phyloP scores from a whole-genome alignment of 352 stramenopile species.

The Pythium sp. region DNA sequence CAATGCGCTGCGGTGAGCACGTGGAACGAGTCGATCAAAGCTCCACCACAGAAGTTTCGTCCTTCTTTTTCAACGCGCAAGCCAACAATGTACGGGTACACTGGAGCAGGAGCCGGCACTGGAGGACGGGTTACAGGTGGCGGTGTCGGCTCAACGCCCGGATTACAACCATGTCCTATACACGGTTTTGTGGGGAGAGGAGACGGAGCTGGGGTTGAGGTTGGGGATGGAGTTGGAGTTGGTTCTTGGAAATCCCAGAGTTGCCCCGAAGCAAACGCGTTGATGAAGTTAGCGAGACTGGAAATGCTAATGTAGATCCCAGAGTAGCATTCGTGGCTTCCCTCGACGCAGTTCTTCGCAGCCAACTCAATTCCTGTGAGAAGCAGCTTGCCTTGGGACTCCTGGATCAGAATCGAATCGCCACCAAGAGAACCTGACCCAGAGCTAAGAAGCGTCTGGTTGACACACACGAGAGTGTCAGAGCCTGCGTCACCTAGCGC shows the following conservation, averaged over 20 bases:
- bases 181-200: too few species aligned
- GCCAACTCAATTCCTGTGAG: neutral
- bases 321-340: neutral
- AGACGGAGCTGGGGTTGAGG: too few species aligned
- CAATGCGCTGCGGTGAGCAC: neutral
- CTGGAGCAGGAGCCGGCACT: neutral
- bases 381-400: neutral
- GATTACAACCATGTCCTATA: too few species aligned
- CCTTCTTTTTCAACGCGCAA: too few species aligned
- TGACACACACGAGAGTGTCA: neutral
- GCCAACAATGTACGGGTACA: neutral
- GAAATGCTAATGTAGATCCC: neutral
- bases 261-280: neutral
- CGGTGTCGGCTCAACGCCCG: too few species aligned
- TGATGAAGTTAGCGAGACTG: neutral
- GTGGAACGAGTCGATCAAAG: neutral
- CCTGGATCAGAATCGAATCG: neutral
- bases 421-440: neutral
- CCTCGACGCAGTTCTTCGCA: neutral
- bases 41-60: too few species aligned
- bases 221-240: too few species aligned
- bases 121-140: too few species aligned
- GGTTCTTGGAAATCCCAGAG: neutral
- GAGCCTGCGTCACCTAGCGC: neutral
- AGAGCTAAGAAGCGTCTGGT: neutral